Conservation (phyloP, 768 basidiomycete species). For the Floccularia luteovirens region DNA sequence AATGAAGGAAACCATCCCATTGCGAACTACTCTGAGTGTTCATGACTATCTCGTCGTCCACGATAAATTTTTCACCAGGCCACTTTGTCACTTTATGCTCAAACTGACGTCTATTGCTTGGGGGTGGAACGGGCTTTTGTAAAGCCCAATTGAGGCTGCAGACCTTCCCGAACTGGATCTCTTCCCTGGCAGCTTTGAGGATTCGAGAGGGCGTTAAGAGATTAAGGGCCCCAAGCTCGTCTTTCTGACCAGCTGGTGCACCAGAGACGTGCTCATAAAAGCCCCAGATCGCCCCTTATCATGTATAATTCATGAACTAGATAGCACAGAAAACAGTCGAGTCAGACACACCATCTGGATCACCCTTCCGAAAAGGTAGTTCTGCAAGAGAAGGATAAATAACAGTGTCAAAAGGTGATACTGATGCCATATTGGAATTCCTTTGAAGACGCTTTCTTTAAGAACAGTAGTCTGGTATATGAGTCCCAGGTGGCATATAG, state of each 20-base stretch:
- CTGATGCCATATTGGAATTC: not conserved
- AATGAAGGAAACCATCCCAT: slow-evolving; percentile 17
- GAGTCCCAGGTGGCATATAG: no score
- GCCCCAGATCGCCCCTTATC: not conserved
- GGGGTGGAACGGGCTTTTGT: not conserved
- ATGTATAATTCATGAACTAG: not conserved
- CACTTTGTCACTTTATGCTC: slow-evolving; percentile 12
- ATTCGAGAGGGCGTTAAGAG: not conserved
- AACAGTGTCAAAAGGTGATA: not conserved
- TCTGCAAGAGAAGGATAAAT: not conserved
- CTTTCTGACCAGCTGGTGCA: not conserved
- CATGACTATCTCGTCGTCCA: slow-evolving; percentile 14
- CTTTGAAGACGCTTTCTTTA: no score
- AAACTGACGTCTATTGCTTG: not conserved
- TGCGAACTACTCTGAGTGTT: slow-evolving; percentile 17
- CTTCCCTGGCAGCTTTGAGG: slow-evolving; percentile 1
- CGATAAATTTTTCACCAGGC: slow-evolving; percentile 6
- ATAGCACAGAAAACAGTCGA: not conserved
- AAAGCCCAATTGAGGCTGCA: slow-evolving; percentile 1
- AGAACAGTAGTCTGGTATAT: no score
- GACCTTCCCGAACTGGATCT: not conserved
- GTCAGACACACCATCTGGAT: not conserved
- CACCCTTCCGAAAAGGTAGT: not conserved
- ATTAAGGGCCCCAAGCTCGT: slow-evolving; percentile 2
- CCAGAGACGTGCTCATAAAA: slow-evolving; percentile 1